These are phyloP conservation scores for Arachis monticola DNA, from an alignment of 331 rosid genomes.

Conservation along the genomic window DNA sequence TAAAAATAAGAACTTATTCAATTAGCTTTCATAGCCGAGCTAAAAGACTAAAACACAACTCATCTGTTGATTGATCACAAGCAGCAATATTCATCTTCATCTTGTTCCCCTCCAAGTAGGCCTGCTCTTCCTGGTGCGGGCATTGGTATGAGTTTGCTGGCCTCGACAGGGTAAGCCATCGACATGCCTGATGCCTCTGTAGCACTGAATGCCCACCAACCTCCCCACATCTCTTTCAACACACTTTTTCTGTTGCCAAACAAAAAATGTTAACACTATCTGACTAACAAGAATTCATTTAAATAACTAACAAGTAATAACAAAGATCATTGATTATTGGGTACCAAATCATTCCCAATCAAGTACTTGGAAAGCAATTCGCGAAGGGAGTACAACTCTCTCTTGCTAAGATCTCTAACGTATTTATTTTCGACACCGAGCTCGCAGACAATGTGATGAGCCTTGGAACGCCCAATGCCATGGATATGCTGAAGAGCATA, in stretches of 20 bases:
- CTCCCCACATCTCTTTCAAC: conserved; percentile 64
- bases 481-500: conserved; percentile 69
- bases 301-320: neutral
- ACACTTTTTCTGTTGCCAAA: conserved; percentile 47
- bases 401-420: conserved; percentile 73
- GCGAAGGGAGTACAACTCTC: conserved; percentile 64
- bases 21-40: conserved; percentile 14
- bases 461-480: conserved; percentile 70
- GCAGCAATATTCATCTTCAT: conserved; percentile 23
- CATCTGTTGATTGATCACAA: conserved; percentile 14
- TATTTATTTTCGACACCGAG: conserved; percentile 72
- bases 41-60: conserved; percentile 32
- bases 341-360: conserved; percentile 79
- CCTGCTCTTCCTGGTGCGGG: conserved; percentile 66
- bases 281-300: conserved; percentile 8
- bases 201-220: conserved; percentile 65
- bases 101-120: conserved; percentile 40
- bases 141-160: conserved; percentile 82
- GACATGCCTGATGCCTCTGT: conserved; percentile 73
- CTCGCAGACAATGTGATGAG: conserved; percentile 68
- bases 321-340: neutral
- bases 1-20: conserved; percentile 35
- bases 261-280: neutral
- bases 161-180: conserved; percentile 81
- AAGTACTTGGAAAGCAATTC: conserved; percentile 71